These are phyloP conservation scores for Pseudohyphozyma bogoriensis DNA, from an alignment of 768 basidiomycete species.

Conservation along the genomic window DNA sequence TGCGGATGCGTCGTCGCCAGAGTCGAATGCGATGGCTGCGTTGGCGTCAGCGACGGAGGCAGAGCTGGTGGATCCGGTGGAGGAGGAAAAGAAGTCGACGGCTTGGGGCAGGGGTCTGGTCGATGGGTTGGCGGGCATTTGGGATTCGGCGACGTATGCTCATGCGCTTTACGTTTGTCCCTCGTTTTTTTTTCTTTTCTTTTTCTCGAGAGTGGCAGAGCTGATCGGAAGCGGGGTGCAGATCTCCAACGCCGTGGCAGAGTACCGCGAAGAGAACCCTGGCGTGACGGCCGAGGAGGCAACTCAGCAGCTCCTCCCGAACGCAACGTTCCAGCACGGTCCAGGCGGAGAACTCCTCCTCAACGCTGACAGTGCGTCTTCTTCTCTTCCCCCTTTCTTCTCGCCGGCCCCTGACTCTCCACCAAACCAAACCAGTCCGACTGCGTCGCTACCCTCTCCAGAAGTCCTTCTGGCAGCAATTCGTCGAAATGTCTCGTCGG, in stretches of 20 bases:
- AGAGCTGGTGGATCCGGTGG: neutral
- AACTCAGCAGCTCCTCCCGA: constrained; percentile 23
- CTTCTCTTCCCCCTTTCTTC: neutral
- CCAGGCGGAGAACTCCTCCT: constrained; percentile 24
- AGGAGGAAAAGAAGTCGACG: too few species aligned
- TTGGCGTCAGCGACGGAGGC: neutral
- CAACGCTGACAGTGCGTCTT: constrained; percentile 24
- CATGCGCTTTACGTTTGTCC: constrained; percentile 24
- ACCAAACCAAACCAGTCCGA: constrained; percentile 14
- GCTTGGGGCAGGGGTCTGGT: constrained; percentile 30
- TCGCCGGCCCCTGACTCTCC: neutral
- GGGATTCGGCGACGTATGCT: constrained; percentile 29
- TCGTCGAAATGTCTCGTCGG: constrained; percentile 6
- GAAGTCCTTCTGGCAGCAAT: constrained; percentile 28
- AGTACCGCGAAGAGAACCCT: constrained; percentile 27
- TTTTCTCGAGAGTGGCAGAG: too few species aligned
- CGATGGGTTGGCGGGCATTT: constrained; percentile 29
- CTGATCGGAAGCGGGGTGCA: neutral
- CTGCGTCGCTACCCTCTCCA: constrained; percentile 31
- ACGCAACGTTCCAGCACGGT: constrained; percentile 14
- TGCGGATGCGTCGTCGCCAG: too few species aligned
- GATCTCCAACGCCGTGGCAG: constrained; percentile 25
- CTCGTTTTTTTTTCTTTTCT: neutral
- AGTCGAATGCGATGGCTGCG: neutral
- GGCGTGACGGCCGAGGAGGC: constrained; percentile 23